phyloP scores from a whole-genome alignment of 306 rosid species.

The Prunus mume region DNA sequence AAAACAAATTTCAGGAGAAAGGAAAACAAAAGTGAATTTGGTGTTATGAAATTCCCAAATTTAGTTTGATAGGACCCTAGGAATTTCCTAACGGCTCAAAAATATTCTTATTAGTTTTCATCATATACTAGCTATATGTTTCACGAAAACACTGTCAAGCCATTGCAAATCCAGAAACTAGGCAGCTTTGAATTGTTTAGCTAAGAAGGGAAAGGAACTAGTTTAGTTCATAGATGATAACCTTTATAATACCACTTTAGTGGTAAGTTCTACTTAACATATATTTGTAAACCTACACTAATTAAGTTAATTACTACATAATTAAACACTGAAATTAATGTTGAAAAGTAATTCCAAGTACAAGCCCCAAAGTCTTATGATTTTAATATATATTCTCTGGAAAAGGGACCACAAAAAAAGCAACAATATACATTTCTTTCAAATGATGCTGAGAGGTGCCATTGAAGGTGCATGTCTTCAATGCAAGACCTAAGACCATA shows the following conservation, averaged over 20 bases:
- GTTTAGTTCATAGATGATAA: conserved; percentile 4
- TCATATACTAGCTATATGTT: neutral
- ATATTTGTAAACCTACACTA: neutral
- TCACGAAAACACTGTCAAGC: conserved; percentile 12
- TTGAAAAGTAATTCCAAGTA: conserved; percentile 3
- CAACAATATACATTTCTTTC: conserved; percentile 39
- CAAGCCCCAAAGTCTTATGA: conserved; percentile 22
- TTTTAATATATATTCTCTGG: conserved; percentile 37
- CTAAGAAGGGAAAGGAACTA: conserved; percentile 22
- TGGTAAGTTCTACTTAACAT: neutral
- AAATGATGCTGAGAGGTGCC: conserved; percentile 34
- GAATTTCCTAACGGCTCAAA: neutral
- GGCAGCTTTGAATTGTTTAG: conserved; percentile 6
- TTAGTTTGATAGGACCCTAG: neutral
- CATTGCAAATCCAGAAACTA: conserved; percentile 32
- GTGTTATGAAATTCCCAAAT: neutral
- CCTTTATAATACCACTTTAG: neutral
- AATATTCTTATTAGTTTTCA: neutral
- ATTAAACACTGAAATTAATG: neutral
- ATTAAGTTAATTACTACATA: neutral
- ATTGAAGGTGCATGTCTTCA: conserved; percentile 33
- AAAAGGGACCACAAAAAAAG: conserved; percentile 46
- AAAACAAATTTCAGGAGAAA: neutral
- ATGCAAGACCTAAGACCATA: conserved; percentile 60
- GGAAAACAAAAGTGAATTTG: neutral